Evolutionary conservation across 768 basidiomycete species (phyloP), one percentile per base, ranked within the genome.

Genomic region (Rhizopogon roseolus): DNA sequence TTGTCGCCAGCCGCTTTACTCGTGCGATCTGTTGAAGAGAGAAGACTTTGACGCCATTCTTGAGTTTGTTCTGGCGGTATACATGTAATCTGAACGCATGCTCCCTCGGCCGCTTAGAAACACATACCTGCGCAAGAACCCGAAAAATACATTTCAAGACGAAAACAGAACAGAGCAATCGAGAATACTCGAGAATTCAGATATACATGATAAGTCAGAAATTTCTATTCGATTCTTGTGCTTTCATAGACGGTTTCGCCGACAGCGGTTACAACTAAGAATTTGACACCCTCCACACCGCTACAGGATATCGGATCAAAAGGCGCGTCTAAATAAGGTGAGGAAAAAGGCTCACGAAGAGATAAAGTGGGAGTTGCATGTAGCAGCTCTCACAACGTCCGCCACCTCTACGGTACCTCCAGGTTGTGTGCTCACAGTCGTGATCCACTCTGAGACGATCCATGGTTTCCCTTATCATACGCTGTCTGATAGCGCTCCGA

Each of bases 391-490:
- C 75, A 49, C 83, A 85, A 9, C 27, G 49, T 5, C 75, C 78
- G 0, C 71, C 73, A 0, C 80, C 81, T 2, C 62, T 2, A 0
- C 74, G 68, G 38, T 74, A 73, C 19, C 58, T 65, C 82, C 84
- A 85, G 0, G n/a, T 45, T 43, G 66, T 67, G 4, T 74, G 69
- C 11, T 55, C 14, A 53, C 86, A 88, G 2, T 82, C 75, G 60
- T 87, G 86, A 54, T 81, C 76, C 5, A 69, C 65, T 9, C 81
- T 66, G 39, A 87, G 67, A 4, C 71, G 54, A 1, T 71, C 73
- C 45, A 69, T 70, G 59, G 63, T 69, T 40, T 66, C 59, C 13
- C 39, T 60, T 4, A 77, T 66, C 44, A 66, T 57, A 32, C 54
- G 54, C 25, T 59, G 57, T 29, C 63, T 59, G 46, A 8, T 40